phyloP scores from a whole-genome alignment of 805 yeast genomes.

The Pichia manshurica region DNA sequence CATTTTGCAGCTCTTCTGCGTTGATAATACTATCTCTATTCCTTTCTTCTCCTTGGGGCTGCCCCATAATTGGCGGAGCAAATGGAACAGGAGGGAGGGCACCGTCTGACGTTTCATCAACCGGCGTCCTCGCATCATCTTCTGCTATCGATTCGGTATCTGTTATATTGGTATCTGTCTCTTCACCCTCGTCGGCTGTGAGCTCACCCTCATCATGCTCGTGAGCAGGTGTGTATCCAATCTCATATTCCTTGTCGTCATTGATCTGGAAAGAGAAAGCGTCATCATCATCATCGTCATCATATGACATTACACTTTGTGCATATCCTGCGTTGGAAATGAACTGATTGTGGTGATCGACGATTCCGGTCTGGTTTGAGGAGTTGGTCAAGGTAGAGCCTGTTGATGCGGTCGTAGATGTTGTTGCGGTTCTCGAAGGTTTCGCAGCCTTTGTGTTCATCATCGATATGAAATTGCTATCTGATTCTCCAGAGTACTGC shows the following conservation, averaged over 20 bases:
- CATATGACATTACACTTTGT: slow-evolving; percentile 12
- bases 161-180: slow-evolving; percentile 3
- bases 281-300: slow-evolving; percentile 15
- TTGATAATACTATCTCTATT: slow-evolving; percentile 1
- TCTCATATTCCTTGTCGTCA: slow-evolving; percentile 20
- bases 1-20: slow-evolving; percentile 4
- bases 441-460: background rate
- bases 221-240: slow-evolving; percentile 10
- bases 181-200: background rate
- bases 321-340: slow-evolving; percentile 12
- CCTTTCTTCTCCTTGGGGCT: background rate
- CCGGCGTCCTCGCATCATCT: background rate
- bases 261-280: slow-evolving; percentile 20
- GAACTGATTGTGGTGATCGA: slow-evolving; percentile 9
- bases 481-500: background rate
- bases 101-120: background rate
- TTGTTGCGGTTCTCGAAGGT: background rate
- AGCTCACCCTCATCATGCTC: background rate
- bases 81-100: background rate
- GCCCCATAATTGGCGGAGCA: background rate
- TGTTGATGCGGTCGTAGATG: background rate
- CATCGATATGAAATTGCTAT: background rate
- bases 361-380: background rate
- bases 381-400: slow-evolving; percentile 7
- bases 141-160: slow-evolving; percentile 2